Evolutionary conservation across 164 flowering plant species (phyloP).

Genomic region (Brasenia schreberi): DNA sequence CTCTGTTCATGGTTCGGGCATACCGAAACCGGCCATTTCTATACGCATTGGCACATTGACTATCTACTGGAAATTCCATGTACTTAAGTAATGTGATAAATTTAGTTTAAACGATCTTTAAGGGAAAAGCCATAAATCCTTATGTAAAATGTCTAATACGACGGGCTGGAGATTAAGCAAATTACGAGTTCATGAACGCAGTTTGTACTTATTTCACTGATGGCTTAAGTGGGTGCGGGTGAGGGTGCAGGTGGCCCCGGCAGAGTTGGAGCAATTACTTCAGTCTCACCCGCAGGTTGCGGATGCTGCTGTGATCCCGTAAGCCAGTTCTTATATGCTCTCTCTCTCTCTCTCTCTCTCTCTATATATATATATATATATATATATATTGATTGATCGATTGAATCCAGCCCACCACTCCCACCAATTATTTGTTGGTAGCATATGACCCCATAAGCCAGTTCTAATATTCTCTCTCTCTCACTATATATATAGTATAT

Average conservation of each 20-base stretch:
- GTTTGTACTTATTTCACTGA: not conserved
- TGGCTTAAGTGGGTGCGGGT: not conserved
- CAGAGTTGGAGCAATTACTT: slow-evolving; percentile 34
- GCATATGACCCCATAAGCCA: no score
- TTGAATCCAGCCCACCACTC: not conserved
- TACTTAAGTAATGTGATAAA: no score
- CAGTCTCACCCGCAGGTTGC: slow-evolving; percentile 49
- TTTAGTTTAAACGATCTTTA: not conserved
- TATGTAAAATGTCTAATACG: no score
- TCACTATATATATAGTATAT: no score
- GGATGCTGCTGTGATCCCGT: slow-evolving; percentile 98
- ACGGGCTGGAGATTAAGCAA: no score
- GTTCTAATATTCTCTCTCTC: no score
- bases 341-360: not conserved
- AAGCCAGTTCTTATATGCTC: slow-evolving; percentile 11
- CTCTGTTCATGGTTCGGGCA: no score
- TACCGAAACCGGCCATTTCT: no score
- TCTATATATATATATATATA: no score
- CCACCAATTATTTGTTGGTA: not conserved
- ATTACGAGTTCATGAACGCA: not conserved
- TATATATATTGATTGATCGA: not conserved
- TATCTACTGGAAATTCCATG: not conserved
- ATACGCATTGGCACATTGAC: no score
- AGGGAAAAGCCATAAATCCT: not conserved
- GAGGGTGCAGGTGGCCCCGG: slow-evolving; percentile 50